Evolutionary conservation across 140 eudicot genomes (phyloP).

Genomic region (Bidens hawaiensis): DNA sequence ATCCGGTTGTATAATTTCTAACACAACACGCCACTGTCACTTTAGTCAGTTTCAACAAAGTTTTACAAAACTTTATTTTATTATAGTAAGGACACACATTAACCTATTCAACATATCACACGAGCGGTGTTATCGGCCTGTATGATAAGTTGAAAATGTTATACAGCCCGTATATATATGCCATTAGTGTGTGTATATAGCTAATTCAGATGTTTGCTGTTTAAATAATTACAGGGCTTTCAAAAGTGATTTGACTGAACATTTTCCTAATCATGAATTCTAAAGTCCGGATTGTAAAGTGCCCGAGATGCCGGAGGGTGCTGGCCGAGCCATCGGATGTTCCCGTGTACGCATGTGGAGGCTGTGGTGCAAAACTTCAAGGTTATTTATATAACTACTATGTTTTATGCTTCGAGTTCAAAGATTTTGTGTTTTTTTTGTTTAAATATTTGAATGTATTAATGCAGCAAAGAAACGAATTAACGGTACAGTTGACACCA

Average conservation of each 20-base stretch:
- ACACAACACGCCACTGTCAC: too few species aligned
- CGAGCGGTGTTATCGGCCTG: too few species aligned
- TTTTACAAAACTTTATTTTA: too few species aligned
- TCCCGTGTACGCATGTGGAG: slow-evolving; percentile 72
- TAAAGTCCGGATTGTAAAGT: slow-evolving; percentile 56
- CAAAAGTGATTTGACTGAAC: background rate
- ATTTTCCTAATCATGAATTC: slow-evolving; percentile 16
- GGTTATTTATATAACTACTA: slow-evolving; percentile 33
- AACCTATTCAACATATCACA: too few species aligned
- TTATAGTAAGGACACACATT: too few species aligned
- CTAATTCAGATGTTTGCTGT: slow-evolving; percentile 5
- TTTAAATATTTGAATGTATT: background rate
- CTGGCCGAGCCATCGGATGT: slow-evolving; percentile 56
- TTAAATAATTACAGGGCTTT: slow-evolving; percentile 16
- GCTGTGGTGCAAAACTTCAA: slow-evolving; percentile 64
- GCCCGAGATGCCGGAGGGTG: slow-evolving; percentile 62
- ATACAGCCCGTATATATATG: too few species aligned
- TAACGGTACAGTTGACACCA: slow-evolving; percentile 19
- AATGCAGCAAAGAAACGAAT: slow-evolving; percentile 63
- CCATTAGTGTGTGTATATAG: too few species aligned
- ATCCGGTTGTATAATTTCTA: slow-evolving; percentile 8
- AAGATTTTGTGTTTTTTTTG: background rate
- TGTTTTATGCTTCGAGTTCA: background rate
- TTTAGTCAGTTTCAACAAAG: too few species aligned
- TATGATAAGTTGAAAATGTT: too few species aligned